Base-by-base conservation (phyloP, 2,329 filamentous ascomycete genomes). In the Cordyceps farinosa region DNA sequence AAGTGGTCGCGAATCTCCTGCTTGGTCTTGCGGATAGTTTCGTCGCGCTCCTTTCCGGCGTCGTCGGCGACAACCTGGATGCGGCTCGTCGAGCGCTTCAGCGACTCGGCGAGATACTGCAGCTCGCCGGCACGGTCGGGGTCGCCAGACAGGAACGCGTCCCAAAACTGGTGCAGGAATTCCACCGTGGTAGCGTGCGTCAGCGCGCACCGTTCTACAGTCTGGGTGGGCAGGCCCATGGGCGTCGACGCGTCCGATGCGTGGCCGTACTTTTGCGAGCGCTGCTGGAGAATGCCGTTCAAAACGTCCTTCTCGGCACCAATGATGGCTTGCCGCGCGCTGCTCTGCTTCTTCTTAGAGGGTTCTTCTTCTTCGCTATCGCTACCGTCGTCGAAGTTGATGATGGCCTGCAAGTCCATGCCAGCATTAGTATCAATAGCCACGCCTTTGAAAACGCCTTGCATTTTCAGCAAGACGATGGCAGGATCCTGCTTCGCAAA, bases 161-260 rank as follows among this genome's bases (percentile, higher is more conserved):
- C 84, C 94, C 94, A 99, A 79, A 99, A 99, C 74, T 98, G 96
- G 70, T 94, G 91, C n/a, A 99, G 80, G 71, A 98, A 99, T 72
- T 99, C 95, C 44, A 91, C 89, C 0, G 92, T 96, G 0, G 95
- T 99, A 60, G 93, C 93, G 73, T 98, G 92, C 0, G 94, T 97
- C 62, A 87, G 75, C 47, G 77, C 78, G 67, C 85, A 87, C 62
- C 84, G 84, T 50, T 87, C 81, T 4, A 84, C 79, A 27, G 90
- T 78, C 1, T 84, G 80, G 1, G 78, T 70, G 3, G 88, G 79
- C 3, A 79, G 70, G 30, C 81, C 79, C 86, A 82, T 90, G 67
- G 76, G 83, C 58, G 73, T 81, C 68, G 70, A 79, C 70, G 76
- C 78, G 69, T 79, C 84, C 64, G 75, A 73, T 48, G 75, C 72